phyloP scores from a whole-genome alignment of 164 flowering plant genomes.

The Malania oleifera region DNA sequence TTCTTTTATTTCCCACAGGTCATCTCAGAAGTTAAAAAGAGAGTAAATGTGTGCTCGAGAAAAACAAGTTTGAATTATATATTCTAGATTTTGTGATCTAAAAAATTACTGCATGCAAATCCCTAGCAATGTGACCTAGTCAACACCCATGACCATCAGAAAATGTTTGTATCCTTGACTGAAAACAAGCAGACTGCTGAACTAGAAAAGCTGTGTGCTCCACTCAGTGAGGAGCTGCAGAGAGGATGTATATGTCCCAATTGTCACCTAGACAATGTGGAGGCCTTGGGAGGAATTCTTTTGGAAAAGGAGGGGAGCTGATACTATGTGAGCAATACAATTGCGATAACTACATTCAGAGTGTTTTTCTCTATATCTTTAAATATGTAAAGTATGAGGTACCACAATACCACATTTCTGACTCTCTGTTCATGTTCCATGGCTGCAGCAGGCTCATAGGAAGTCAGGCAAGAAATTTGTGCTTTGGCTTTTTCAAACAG shows the following conservation, averaged over 20 bases:
- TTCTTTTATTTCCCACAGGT: too few relatives aligned
- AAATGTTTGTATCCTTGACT: slow-evolving; percentile 38
- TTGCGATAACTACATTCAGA: neutral
- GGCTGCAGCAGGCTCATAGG: neutral
- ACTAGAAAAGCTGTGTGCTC: slow-evolving; percentile 39
- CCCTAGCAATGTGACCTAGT: too few relatives aligned
- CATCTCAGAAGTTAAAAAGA: too few relatives aligned
- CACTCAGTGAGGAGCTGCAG: slow-evolving; percentile 54
- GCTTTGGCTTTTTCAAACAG: neutral
- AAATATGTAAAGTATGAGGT: neutral
- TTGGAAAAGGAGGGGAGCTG: slow-evolving; percentile 25
- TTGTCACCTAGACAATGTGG: slow-evolving; percentile 56
- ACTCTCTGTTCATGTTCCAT: neutral
- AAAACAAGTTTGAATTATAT: neutral
- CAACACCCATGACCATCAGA: too few relatives aligned
- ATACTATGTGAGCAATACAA: slow-evolving; percentile 20
- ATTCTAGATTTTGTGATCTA: too few relatives aligned
- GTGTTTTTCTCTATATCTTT: neutral
- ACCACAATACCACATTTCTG: neutral
- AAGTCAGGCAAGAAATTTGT: neutral
- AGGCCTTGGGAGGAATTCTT: slow-evolving; percentile 33
- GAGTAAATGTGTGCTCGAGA: too few relatives aligned
- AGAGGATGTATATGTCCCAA: slow-evolving; percentile 52
- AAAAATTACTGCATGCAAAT: too few relatives aligned
- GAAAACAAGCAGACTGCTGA: slow-evolving; percentile 56